Evolutionary conservation across 2,329 filamentous ascomycete species (phyloP).

Genomic region (Fusarium subglutinans): DNA sequence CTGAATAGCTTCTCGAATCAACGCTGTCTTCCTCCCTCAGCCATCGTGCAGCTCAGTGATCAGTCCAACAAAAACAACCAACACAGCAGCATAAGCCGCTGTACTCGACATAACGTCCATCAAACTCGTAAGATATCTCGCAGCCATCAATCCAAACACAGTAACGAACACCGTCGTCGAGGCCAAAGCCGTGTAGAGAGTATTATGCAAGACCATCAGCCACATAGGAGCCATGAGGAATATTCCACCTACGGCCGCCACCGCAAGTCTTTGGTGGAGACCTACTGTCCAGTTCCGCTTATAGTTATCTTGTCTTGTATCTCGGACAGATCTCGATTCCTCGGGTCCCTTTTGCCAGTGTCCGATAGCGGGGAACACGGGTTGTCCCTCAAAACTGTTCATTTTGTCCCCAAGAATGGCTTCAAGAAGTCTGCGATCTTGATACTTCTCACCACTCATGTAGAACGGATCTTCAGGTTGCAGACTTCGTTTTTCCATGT

Average conservation of each 20-base stretch:
- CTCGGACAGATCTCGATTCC: not conserved
- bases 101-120: not conserved
- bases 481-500: not conserved
- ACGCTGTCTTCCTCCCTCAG: not conserved
- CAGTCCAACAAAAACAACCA: not conserved
- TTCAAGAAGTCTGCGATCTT: not conserved
- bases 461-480: not conserved
- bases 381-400: not conserved
- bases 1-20: not conserved
- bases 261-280: not conserved
- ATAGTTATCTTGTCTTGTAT: not conserved
- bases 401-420: not conserved
- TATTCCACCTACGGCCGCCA: not conserved
- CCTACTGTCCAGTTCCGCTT: not conserved
- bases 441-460: not conserved
- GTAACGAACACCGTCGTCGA: not conserved
- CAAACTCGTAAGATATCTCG: not conserved
- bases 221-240: not conserved
- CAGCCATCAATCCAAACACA: not conserved
- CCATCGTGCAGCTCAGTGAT: not conserved
- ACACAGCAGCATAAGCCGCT: not conserved
- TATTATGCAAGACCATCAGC: conserved; percentile 3
- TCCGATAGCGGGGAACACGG: not conserved
- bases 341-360: not conserved
- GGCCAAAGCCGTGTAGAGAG: not conserved